Evolutionary conservation across 768 basidiomycete genomes (phyloP).

Genomic region (Mycena indigotica): DNA sequence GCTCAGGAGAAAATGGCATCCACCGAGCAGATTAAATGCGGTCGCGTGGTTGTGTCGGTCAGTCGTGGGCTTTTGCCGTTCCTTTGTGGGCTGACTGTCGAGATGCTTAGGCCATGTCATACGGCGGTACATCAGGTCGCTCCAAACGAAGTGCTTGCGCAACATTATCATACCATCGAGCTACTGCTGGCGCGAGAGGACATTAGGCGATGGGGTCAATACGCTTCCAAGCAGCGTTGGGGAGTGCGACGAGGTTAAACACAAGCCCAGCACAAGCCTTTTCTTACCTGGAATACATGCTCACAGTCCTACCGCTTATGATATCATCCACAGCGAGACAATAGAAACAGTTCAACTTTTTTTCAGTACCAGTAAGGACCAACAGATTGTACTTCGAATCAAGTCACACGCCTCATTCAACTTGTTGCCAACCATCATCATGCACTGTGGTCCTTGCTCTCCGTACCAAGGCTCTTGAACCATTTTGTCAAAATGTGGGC

Average conservation of each 20-base stretch:
- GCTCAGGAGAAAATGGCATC: slow-evolving; percentile 61
- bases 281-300: no score
- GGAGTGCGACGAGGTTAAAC: slow-evolving; percentile 17
- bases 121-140: slow-evolving; percentile 53
- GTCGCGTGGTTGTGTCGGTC: slow-evolving; percentile 65
- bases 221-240: slow-evolving; percentile 51
- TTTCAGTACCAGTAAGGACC: no score
- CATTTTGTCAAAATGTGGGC: no score
- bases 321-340: no score
- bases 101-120: slow-evolving; percentile 49
- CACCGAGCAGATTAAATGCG: slow-evolving; percentile 51
- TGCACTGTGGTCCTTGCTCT: no score
- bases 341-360: no score
- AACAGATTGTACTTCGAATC: no score
- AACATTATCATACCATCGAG: slow-evolving; percentile 51
- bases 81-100: neutral
- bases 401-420: no score
- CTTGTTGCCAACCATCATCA: no score
- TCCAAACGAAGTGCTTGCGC: slow-evolving; percentile 52
- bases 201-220: slow-evolving; percentile 56
- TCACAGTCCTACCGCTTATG: no score
- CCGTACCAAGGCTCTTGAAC: no score
- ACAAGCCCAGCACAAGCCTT: no score
- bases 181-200: slow-evolving; percentile 54
- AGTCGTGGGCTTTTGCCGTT: slow-evolving; percentile 22